Base-by-base conservation (phyloP, 768 basidiomycete species). In the Harrya chromipes region DNA sequence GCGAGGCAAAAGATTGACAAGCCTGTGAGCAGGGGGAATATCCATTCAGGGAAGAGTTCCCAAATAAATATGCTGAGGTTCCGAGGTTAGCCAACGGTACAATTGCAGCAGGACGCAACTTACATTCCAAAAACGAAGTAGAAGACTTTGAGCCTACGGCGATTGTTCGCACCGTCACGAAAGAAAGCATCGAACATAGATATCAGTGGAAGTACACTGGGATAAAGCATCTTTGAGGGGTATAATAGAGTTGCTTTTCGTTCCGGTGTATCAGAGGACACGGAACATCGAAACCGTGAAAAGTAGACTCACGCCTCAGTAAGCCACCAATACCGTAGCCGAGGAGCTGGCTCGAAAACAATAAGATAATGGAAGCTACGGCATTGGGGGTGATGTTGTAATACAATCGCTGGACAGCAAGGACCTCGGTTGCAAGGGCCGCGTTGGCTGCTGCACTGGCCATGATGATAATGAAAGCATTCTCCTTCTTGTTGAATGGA, bases 1-100 rank as follows among this genome's bases (percentile, higher is more conserved):
- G 81, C 74, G 34, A 86, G 72, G 54, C 85, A 87, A 57, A 85
- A 70, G 19, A 84, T 75, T 7, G 79, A 80, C 34, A 85, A 69
- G 17, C 83, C 83, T 3, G 82, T 83, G 27, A 84, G 56, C 21
- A 85, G 69, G 0, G 84, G 85, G 54, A 85, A 85, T 16, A 67
- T 67, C 60, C 62, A 67, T 33, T 62, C 48, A 5, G 63, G 63
- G 42, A 67, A 47, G 38, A 64, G 41, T 48, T 58, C 56, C 54
- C 62, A 65, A 37, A 62, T 31, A 46, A 69, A 65, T 34, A 71
- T 79, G 2, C 67, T 72, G 29, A 6, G 74, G 3, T 13, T 24
- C 17, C 6, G 13, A 16, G n/a, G 46, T 33, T 40, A 42, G 17
- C 12, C 33, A 34, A 21, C 24, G 16, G 26, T n/a, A 31, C 9